Evolutionary conservation across 805 yeast species (phyloP).

Genomic region (Scheffersomyces coipomensis): DNA sequence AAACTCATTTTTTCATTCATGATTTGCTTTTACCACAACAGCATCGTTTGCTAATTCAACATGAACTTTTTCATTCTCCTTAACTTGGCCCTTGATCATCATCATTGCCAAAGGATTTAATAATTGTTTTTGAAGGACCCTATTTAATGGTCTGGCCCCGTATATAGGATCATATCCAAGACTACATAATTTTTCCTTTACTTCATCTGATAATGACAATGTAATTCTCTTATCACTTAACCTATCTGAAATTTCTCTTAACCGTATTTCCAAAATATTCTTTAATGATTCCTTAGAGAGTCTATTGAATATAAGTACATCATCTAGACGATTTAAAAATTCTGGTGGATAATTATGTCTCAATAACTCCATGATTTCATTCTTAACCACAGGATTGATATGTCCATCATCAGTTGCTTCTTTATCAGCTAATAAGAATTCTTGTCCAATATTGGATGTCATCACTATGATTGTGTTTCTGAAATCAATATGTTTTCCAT

Average conservation of each 20-base stretch:
- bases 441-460: constrained; percentile 98
- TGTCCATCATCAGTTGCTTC: constrained; percentile 57
- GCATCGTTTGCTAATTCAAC: constrained; percentile 23
- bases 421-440: constrained; percentile 68
- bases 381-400: constrained; percentile 54
- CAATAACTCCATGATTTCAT: constrained; percentile 65
- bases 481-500: constrained; percentile 92
- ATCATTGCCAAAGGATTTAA: constrained; percentile 84
- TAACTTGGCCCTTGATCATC: constrained; percentile 77
- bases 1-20: constrained; percentile 5
- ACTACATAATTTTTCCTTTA: constrained; percentile 75
- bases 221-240: constrained; percentile 74
- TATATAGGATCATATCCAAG: constrained; percentile 89
- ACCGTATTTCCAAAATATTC: constrained; percentile 80
- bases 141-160: constrained; percentile 95
- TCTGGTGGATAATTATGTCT: constrained; percentile 85
- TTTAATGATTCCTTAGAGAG: constrained; percentile 73
- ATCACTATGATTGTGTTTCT: constrained; percentile 91
- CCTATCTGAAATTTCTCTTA: constrained; percentile 78
- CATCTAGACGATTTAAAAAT: constrained; percentile 91
- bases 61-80: constrained; percentile 30
- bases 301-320: constrained; percentile 89
- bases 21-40: neutral
- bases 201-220: constrained; percentile 53
- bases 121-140: constrained; percentile 79